Conservation (phyloP, 2,329 filamentous ascomycete species). For the Sclerotinia borealis region DNA sequence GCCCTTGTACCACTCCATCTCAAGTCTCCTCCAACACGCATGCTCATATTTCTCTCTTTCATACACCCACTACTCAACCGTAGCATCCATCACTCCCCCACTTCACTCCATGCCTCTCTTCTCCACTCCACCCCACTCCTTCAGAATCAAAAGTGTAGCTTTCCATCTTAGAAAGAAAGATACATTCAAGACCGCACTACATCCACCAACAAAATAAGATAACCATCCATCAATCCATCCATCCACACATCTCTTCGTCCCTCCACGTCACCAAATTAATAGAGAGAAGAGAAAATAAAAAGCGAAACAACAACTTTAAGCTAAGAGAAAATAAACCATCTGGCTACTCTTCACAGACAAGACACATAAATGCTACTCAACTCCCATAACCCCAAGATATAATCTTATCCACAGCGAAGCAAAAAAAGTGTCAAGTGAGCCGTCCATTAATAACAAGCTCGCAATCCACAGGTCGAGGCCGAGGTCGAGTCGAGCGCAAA, state of each 20-base stretch:
- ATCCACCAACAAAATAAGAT: not conserved
- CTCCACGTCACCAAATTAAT: not conserved
- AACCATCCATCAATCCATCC: not conserved
- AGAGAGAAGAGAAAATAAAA: constrained; percentile 9
- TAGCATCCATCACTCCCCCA: not conserved
- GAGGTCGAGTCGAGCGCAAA: not conserved
- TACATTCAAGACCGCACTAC: not conserved
- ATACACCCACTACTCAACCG: not conserved
- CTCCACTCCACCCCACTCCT: not conserved
- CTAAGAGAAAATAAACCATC: constrained; percentile 1
- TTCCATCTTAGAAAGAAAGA: not conserved
- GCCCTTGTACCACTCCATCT: not conserved
- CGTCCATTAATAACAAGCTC: not conserved
- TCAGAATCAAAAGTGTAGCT: not conserved
- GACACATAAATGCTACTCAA: constrained; percentile 6
- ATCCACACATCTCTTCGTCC: not conserved
- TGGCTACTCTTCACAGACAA: constrained; percentile 6
- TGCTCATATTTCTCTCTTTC: too few relatives aligned
- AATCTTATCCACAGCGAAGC: constrained; percentile 6
- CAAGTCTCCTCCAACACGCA: too few relatives aligned
- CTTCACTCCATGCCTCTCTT: not conserved
- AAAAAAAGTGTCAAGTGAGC: not conserved
- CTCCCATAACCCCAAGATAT: constrained; percentile 7
- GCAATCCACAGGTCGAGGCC: not conserved
- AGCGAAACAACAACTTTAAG: constrained; percentile 6